Evolutionary conservation across 2,329 filamentous ascomycete species (phyloP).

Genomic region (Aspergillus chevalieri): DNA sequence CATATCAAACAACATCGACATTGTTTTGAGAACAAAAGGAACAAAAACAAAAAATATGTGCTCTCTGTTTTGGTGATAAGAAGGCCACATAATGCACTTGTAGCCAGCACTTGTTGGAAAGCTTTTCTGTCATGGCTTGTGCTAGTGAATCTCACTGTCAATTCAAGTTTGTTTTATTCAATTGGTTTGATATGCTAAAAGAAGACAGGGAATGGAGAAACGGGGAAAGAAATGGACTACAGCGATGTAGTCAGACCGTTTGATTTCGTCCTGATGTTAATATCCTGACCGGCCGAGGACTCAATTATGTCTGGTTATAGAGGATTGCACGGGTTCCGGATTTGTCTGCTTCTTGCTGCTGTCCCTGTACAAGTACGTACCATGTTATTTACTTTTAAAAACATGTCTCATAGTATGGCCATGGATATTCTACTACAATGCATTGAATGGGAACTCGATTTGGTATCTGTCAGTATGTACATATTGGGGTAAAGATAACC

Average conservation of each 20-base stretch:
- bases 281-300: background rate
- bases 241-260: background rate
- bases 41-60: too few relatives aligned
- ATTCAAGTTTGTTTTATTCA: background rate
- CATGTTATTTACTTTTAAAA: constrained; percentile 10
- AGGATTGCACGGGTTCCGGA: background rate
- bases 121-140: background rate
- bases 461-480: background rate
- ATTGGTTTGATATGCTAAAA: background rate
- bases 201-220: background rate
- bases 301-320: background rate
- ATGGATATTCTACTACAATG: background rate
- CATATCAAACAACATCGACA: background rate
- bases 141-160: background rate
- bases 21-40: background rate
- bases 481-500: constrained; percentile 7
- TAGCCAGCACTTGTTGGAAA: background rate
- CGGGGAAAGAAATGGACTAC: background rate
- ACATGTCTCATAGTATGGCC: background rate
- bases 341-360: constrained; percentile 7
- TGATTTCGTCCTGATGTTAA: background rate
- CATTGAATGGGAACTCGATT: background rate
- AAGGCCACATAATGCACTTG: background rate
- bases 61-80: background rate
- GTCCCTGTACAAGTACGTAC: constrained; percentile 27